Evolutionary conservation across 106 monocot genomes (phyloP).

Genomic region (Dioscorea dumetorum): DNA sequence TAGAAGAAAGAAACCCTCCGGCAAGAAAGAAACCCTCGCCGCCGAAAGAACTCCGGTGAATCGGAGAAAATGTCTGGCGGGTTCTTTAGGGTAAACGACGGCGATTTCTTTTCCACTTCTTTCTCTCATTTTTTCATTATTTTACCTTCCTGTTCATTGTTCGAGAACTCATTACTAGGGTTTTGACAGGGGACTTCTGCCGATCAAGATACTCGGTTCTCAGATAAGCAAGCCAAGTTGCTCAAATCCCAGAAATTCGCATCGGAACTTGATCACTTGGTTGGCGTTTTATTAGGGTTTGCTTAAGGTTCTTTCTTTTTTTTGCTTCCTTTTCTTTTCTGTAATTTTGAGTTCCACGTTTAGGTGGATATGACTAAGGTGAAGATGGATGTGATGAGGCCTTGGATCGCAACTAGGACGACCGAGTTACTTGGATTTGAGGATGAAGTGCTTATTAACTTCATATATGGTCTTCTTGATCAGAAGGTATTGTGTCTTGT

Average conservation of each 20-base stretch:
- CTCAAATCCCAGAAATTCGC: conserved; percentile 92
- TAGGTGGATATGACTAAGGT: conserved; percentile 92
- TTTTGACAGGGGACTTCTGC: conserved; percentile 74
- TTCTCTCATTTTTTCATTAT: not conserved
- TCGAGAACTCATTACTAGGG: no score
- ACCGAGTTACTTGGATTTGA: conserved; percentile 95
- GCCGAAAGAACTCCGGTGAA: no score
- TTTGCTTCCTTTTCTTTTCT: no score
- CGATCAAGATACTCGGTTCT: conserved; percentile 98
- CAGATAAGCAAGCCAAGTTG: conserved; percentile 99
- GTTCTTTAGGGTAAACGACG: conserved; percentile 71
- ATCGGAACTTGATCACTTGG: conserved; percentile 80
- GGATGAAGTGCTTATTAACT: conserved; percentile 98
- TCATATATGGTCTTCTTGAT: conserved; percentile 82
- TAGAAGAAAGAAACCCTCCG: no score
- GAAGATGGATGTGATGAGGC: conserved; percentile 91
- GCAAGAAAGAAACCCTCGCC: no score
- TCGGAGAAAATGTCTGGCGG: conserved; percentile 83
- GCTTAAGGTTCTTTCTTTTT: no score
- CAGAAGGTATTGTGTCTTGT: conserved; percentile 33
- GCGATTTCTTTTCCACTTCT: not conserved
- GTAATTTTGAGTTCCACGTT: not conserved
- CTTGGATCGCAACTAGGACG: conserved; percentile 88
- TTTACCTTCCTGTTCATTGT: not conserved
- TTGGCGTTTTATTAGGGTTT: no score